A percentile compares a stretch with the other conserved stretches of the same genome.
Evolutionary conservation across 176 grass and related monocot species (phyloP).

Genomic region (Pharus latifolius): DNA sequence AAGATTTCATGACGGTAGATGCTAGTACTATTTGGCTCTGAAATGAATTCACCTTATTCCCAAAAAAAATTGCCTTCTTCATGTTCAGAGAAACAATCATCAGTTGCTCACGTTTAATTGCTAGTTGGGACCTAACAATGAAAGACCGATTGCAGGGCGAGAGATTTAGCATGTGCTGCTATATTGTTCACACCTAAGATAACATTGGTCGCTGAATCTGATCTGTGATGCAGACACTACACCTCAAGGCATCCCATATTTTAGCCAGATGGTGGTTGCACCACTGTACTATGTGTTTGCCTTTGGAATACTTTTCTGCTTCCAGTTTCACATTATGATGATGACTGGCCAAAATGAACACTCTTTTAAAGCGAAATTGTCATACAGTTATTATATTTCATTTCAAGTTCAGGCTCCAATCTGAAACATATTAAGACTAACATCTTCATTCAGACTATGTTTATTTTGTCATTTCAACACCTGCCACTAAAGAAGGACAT

Average conservation of each 20-base stretch:
- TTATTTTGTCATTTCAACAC: no score
- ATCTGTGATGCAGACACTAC: slow-evolving; percentile 8
- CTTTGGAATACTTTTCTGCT: background rate
- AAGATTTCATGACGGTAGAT: slow-evolving; percentile 29
- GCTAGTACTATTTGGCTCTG: slow-evolving; percentile 14
- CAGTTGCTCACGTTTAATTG: slow-evolving; percentile 17
- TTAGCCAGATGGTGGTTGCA: slow-evolving; percentile 19
- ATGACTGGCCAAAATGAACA: background rate
- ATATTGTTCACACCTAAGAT: slow-evolving; percentile 22
- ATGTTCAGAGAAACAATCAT: slow-evolving; percentile 30
- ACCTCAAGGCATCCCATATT: slow-evolving; percentile 15
- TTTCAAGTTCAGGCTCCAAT: no score
- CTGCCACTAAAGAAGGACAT: no score
- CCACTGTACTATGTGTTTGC: background rate
- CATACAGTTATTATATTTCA: background rate
- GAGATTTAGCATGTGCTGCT: slow-evolving; percentile 36
- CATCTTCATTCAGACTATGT: no score
- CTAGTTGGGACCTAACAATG: slow-evolving; percentile 31
- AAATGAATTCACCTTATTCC: no score
- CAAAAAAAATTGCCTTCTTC: slow-evolving; percentile 7
- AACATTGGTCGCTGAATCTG: slow-evolving; percentile 7
- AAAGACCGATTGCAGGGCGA: background rate
- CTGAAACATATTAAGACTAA: no score
- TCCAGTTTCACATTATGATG: background rate
- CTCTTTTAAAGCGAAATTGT: background rate